These are phyloP conservation scores for Paramyrothecium sp. DNA, from an alignment of 2,329 filamentous ascomycete species.

Conservation along the genomic window DNA sequence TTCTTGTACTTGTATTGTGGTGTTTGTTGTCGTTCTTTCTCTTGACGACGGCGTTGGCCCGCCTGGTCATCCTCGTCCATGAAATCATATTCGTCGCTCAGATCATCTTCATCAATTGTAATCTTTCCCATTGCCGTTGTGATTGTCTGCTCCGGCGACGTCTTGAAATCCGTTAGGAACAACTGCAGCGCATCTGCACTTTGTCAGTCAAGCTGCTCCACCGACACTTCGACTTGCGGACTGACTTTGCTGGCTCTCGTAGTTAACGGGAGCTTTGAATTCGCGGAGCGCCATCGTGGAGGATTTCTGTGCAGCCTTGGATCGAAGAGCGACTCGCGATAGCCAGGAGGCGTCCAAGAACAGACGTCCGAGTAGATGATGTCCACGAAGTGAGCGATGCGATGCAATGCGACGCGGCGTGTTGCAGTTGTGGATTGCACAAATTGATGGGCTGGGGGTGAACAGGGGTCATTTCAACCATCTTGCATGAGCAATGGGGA, in stretches of 20 bases:
- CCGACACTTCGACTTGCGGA: conserved; percentile 5
- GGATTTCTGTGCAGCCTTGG: conserved; percentile 12
- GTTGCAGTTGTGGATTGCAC: conserved; percentile 19
- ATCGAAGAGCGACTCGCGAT: conserved; percentile 16
- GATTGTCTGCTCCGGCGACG: conserved; percentile 66
- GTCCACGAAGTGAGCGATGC: conserved; percentile 9
- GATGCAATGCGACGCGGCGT: conserved; percentile 18
- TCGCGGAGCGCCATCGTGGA: conserved; percentile 79
- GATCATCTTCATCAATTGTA: conserved; percentile 81
- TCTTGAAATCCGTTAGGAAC: conserved; percentile 88
- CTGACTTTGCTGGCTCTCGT: conserved; percentile 80
- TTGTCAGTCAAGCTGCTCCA: background rate
- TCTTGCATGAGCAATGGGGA: background rate
- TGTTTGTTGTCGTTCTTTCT: conserved; percentile 46
- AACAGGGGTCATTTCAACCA: conserved; percentile 16
- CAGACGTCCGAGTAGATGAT: background rate
- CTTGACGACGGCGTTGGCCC: conserved; percentile 46
- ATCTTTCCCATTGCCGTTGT: conserved; percentile 81
- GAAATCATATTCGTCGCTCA: conserved; percentile 89
- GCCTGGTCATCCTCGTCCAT: conserved; percentile 77
- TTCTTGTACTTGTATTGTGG: conserved; percentile 86
- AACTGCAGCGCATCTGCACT: conserved; percentile 74
- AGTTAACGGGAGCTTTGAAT: conserved; percentile 78
- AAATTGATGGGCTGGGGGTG: conserved; percentile 30
- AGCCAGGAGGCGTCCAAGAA: background rate